These are phyloP conservation scores for Colletotrichum siamense DNA, from an alignment of 2,329 filamentous ascomycete species.

Conservation along the genomic window DNA sequence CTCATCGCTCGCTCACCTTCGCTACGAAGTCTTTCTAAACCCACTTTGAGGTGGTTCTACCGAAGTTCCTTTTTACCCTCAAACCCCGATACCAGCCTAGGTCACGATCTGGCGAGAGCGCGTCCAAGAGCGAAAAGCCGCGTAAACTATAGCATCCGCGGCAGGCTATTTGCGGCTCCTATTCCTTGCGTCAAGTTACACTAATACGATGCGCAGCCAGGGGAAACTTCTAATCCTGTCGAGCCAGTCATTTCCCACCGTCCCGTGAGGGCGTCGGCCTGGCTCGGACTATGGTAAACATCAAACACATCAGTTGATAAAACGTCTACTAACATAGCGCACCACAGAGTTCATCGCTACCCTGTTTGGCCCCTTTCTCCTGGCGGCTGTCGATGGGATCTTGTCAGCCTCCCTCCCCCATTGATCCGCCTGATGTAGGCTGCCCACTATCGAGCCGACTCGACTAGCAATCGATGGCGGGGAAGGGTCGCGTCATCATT, in stretches of 20 bases:
- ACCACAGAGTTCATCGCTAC: slow-evolving; percentile 14
- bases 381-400: slow-evolving; percentile 14
- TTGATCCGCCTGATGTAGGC: background rate
- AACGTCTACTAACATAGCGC: slow-evolving; percentile 15
- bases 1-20: background rate
- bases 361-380: slow-evolving; percentile 1
- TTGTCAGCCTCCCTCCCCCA: slow-evolving; percentile 20
- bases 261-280: background rate
- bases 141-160: background rate
- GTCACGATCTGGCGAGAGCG: background rate
- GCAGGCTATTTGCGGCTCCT: background rate
- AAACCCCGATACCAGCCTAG: background rate
- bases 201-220: background rate
- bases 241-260: background rate
- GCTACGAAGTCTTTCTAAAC: background rate
- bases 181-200: background rate
- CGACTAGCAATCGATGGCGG: slow-evolving; percentile 18
- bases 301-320: slow-evolving; percentile 26
- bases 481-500: slow-evolving; percentile 35
- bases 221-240: background rate
- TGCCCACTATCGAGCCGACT: slow-evolving; percentile 13
- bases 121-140: background rate
- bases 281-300: slow-evolving; percentile 19
- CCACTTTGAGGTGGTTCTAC: background rate
- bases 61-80: background rate